phyloP scores from a whole-genome alignment of 805 yeast genomes.

The Candida sakaeoensis region DNA sequence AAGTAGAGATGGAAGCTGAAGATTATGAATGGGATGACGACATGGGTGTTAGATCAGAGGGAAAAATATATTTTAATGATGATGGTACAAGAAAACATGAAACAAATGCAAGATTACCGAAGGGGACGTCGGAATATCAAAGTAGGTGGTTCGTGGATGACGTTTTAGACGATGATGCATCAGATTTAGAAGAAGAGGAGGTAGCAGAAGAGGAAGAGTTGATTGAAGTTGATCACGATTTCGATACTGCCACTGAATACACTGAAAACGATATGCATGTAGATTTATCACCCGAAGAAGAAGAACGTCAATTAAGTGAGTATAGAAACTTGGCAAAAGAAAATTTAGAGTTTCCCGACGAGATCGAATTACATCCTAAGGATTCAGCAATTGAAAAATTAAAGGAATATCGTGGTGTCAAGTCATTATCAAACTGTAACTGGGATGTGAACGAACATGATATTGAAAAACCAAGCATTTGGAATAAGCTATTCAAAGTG shows the following conservation, averaged over 20 bases:
- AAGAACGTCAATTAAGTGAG: conserved; percentile 66
- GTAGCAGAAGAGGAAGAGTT: conserved; percentile 17
- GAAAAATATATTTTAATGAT: conserved; percentile 45
- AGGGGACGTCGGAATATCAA: conserved; percentile 75
- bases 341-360: conserved; percentile 94
- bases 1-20: conserved; percentile 41
- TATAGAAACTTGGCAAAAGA: conserved; percentile 72
- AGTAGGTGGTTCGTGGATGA: conserved; percentile 71
- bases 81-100: conserved; percentile 9
- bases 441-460: conserved; percentile 91
- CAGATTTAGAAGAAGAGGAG: conserved; percentile 41
- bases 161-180: conserved; percentile 35
- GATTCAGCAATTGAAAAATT: conserved; percentile 75
- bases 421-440: conserved; percentile 69
- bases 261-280: conserved; percentile 57
- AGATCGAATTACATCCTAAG: conserved; percentile 75
- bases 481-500: conserved; percentile 71
- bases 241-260: conserved; percentile 43
- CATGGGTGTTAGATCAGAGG: conserved; percentile 54
- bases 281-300: conserved; percentile 79
- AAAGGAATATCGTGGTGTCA: conserved; percentile 79
- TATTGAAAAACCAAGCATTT: conserved; percentile 68
- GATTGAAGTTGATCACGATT: conserved; percentile 23
- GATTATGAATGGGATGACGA: conserved; percentile 28
- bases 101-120: conserved; percentile 41